These are phyloP conservation scores for Pelargonium citronellum DNA, from an alignment of 441 rosid genomes.

Conservation along the genomic window DNA sequence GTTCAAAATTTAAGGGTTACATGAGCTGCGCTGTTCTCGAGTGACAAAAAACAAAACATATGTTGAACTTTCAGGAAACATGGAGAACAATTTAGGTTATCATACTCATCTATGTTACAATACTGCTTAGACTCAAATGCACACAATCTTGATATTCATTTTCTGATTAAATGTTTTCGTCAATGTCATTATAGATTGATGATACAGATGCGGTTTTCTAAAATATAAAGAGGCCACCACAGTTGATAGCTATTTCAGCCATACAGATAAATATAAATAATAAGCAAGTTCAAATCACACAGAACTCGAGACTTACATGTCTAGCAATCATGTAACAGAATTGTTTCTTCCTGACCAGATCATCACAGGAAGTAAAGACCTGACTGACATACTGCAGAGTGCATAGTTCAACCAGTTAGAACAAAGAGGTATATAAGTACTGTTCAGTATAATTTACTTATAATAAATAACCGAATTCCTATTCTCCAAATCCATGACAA, in stretches of 20 bases:
- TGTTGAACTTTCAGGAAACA: background rate
- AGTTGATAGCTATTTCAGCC: background rate
- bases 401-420: background rate
- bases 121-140: background rate
- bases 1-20: background rate
- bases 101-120: background rate
- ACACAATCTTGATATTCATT: background rate
- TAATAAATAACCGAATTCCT: slow-evolving; percentile 10
- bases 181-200: background rate
- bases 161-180: background rate
- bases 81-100: background rate
- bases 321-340: slow-evolving; percentile 8
- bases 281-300: background rate
- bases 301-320: slow-evolving; percentile 5
- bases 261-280: background rate
- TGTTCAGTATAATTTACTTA: background rate
- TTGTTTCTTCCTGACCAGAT: slow-evolving; percentile 5
- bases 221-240: background rate
- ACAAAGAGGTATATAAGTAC: background rate
- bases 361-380: slow-evolving; percentile 9
- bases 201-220: background rate
- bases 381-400: slow-evolving; percentile 2
- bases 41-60: background rate
- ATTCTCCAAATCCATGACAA: slow-evolving; percentile 19
- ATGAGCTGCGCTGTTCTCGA: background rate